Evolutionary conservation across 768 basidiomycete species (phyloP).

Genomic region (Tremella mesenterica): DNA sequence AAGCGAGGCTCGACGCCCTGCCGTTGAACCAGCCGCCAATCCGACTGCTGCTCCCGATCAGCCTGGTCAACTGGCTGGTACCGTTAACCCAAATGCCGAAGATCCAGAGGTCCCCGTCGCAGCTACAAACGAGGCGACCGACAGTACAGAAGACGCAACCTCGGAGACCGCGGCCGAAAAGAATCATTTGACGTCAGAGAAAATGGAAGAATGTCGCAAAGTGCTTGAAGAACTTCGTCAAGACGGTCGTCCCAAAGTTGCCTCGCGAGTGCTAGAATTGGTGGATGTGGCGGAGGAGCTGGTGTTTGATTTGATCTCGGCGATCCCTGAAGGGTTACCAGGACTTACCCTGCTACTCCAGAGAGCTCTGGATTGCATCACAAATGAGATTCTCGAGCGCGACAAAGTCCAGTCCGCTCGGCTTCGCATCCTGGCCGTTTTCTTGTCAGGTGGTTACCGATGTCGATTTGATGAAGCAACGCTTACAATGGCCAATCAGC

Average conservation of each 20-base stretch:
- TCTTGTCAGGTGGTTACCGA: neutral
- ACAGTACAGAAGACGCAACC: neutral
- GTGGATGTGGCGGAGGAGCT: conserved; percentile 80
- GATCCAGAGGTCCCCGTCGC: neutral
- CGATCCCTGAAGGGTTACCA: conserved; percentile 64
- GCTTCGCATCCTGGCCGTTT: conserved; percentile 58
- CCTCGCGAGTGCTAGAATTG: conserved; percentile 62
- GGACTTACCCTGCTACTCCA: conserved; percentile 62
- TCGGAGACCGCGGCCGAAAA: neutral
- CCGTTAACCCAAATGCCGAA: neutral
- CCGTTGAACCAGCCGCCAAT: conserved; percentile 6
- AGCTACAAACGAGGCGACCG: neutral
- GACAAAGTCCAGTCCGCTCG: conserved; percentile 72
- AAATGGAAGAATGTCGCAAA: neutral
- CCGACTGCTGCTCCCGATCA: neutral
- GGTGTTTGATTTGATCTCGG: conserved; percentile 76
- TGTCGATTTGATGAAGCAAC: conserved; percentile 7
- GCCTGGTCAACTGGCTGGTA: neutral
- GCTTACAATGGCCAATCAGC: neutral
- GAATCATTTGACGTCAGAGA: neutral
- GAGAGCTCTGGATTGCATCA: neutral
- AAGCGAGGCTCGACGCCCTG: conserved; percentile 8
- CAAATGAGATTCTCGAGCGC: neutral
- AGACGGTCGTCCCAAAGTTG: conserved; percentile 57
- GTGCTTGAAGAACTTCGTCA: conserved; percentile 58